phyloP scores from a whole-genome alignment of 2,329 filamentous ascomycete genomes.

The Dactylellina leptospora region DNA sequence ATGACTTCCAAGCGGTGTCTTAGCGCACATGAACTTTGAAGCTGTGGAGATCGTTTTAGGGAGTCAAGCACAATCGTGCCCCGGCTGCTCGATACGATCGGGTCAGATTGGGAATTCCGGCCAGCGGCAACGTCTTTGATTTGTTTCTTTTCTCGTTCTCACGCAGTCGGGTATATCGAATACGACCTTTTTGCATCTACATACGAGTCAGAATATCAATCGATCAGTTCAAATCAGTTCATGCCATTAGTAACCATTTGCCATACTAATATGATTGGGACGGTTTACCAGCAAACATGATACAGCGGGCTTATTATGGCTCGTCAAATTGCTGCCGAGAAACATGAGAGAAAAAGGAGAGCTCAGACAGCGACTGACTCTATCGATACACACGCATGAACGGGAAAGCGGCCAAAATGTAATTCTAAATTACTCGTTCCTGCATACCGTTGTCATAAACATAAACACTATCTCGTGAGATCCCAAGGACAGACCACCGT shows the following conservation, averaged over 20 bases:
- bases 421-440: slow-evolving; percentile 10
- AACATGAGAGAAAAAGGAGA: slow-evolving; percentile 33
- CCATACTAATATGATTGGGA: background rate
- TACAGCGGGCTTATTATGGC: background rate
- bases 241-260: background rate
- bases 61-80: slow-evolving; percentile 12
- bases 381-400: slow-evolving; percentile 33
- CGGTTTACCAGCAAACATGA: slow-evolving; percentile 1
- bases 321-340: slow-evolving; percentile 43
- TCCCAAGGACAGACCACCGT: too few relatives aligned
- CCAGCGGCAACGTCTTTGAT: background rate
- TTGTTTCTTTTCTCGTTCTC: background rate
- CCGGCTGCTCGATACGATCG: slow-evolving; percentile 27
- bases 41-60: slow-evolving; percentile 45
- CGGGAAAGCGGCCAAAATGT: background rate
- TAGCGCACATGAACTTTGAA: slow-evolving; percentile 27
- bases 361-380: slow-evolving; percentile 40
- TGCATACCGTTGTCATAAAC: background rate
- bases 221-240: background rate
- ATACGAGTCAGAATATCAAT: background rate
- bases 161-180: slow-evolving; percentile 16
- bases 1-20: slow-evolving; percentile 38
- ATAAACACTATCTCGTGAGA: background rate
- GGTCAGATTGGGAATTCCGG: background rate
- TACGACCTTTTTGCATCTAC: slow-evolving; percentile 19